Conservation (phyloP, 331 rosid species). For the Quercus phellos region DNA sequence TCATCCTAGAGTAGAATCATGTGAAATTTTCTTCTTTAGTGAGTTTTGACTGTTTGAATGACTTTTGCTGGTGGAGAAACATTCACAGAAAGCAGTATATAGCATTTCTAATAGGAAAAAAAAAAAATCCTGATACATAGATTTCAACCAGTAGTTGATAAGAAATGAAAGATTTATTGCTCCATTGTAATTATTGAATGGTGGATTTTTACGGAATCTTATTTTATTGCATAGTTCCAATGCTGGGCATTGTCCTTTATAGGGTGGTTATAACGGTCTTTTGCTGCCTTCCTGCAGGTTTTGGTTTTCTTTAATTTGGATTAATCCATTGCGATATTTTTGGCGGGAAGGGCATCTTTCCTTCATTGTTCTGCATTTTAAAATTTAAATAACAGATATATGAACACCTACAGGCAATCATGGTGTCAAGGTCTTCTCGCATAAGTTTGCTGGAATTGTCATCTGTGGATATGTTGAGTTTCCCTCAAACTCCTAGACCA, state of each 20-base stretch:
- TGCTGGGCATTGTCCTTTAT: too few species aligned
- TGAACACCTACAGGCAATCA: constrained; percentile 18
- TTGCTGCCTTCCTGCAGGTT: constrained; percentile 2
- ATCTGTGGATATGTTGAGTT: constrained; percentile 50
- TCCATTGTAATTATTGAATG: background rate
- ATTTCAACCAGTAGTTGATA: background rate
- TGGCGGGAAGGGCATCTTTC: background rate
- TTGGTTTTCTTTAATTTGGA: background rate
- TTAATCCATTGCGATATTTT: background rate
- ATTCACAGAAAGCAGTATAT: background rate
- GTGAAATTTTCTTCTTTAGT: background rate
- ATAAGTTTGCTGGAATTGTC: constrained; percentile 56
- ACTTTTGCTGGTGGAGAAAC: background rate
- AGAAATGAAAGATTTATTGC: background rate
- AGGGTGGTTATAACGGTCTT: background rate
- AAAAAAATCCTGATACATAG: background rate
- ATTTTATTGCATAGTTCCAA: background rate
- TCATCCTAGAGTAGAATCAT: background rate
- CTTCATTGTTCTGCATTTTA: background rate
- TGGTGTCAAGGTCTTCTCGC: constrained; percentile 50
- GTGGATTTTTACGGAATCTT: background rate
- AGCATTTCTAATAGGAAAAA: background rate
- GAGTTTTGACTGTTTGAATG: background rate
- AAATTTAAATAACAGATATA: constrained; percentile 1
- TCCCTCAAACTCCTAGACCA: constrained; percentile 49